A percentile compares a stretch with the other conserved stretches of the same genome.
These are phyloP conservation scores for Discostella stelligera DNA, from an alignment of 352 stramenopile genomes.

Conservation along the genomic window DNA sequence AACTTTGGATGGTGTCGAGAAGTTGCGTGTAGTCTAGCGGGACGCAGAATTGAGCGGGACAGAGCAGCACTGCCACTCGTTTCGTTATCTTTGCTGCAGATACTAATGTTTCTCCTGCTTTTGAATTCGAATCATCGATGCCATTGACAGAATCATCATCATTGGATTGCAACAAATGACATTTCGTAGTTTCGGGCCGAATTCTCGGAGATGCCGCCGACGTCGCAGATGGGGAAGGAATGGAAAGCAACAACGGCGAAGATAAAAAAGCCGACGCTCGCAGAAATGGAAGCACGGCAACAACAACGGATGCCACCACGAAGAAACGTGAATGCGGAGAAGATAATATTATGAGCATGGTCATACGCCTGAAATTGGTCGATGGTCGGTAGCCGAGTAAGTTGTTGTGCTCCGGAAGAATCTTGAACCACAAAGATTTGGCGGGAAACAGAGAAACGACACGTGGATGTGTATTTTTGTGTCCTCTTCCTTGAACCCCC, in stretches of 20 bases:
- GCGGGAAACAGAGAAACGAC: neutral
- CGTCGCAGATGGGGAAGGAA: neutral
- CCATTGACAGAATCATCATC: neutral
- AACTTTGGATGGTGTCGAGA: conserved; percentile 48
- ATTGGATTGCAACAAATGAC: too few relatives aligned
- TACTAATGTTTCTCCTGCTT: neutral
- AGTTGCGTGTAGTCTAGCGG: conserved; percentile 66
- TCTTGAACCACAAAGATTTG: too few relatives aligned
- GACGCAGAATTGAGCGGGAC: conserved; percentile 80
- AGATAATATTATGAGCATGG: too few relatives aligned
- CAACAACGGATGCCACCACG: neutral
- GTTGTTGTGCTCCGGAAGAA: too few relatives aligned
- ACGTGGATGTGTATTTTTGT: neutral
- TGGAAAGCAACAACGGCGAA: neutral
- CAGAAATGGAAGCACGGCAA: neutral
- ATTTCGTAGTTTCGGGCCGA: neutral
- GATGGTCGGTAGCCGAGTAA: too few relatives aligned
- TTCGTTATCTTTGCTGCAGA: conserved; percentile 9
- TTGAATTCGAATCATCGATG: neutral
- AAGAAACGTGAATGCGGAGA: neutral
- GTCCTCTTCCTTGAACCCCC: too few relatives aligned
- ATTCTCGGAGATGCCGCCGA: neutral
- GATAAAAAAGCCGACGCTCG: neutral
- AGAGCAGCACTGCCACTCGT: conserved; percentile 58
- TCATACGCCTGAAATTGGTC: too few relatives aligned